Evolutionary conservation across 176 grass and related monocot species (phyloP).

Genomic region (Carex kokanica): DNA sequence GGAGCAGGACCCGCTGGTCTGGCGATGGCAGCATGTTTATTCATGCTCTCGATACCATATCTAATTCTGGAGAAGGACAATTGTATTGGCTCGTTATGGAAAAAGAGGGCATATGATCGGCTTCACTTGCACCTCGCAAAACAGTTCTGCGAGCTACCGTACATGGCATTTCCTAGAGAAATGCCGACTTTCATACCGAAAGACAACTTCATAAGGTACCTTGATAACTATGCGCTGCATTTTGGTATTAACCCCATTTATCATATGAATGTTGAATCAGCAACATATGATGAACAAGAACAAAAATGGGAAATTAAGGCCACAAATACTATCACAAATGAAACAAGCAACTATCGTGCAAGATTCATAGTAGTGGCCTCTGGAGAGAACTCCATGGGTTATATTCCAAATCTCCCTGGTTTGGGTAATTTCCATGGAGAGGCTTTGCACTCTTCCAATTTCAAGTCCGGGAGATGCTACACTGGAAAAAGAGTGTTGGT

Average conservation of each 20-base stretch:
- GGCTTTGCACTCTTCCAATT: conserved; percentile 26
- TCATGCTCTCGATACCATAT: background rate
- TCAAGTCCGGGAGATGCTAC: conserved; percentile 28
- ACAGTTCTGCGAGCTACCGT: conserved; percentile 31
- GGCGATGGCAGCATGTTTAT: conserved; percentile 20
- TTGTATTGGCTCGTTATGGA: conserved; percentile 35
- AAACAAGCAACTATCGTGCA: background rate
- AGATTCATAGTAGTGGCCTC: conserved; percentile 43
- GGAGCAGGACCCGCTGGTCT: conserved; percentile 32
- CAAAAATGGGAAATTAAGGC: background rate
- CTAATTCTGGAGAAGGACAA: conserved; percentile 22
- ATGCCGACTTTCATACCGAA: conserved; percentile 29
- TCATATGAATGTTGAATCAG: background rate
- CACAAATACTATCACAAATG: background rate
- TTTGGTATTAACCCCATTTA: conserved; percentile 20
- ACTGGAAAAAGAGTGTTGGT: conserved; percentile 30
- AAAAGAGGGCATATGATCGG: conserved; percentile 24
- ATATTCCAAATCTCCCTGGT: conserved; percentile 24
- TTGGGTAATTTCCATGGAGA: conserved; percentile 19
- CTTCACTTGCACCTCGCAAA: conserved; percentile 43
- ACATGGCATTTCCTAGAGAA: background rate
- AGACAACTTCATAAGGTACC: conserved; percentile 19
- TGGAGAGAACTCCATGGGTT: conserved; percentile 29
- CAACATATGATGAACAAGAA: background rate
- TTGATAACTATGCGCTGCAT: background rate